Evolutionary conservation across 1,284 basidiomycete species (phyloP).

Genomic region (Taiwanofungus camphoratus): DNA sequence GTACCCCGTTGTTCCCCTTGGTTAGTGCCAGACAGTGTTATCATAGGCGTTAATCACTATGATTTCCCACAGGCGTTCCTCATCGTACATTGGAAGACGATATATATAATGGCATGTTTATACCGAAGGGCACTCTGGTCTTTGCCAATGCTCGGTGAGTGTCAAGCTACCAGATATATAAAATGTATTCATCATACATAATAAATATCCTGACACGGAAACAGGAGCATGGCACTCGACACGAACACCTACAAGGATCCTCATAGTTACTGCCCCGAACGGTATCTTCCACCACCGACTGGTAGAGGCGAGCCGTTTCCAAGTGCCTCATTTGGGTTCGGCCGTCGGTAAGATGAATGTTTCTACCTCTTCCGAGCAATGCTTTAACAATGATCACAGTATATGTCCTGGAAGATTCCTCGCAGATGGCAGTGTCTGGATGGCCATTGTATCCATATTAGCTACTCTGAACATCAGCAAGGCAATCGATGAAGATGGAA

Average conservation of each 20-base stretch:
- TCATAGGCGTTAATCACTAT: not conserved
- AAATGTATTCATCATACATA: too few species aligned
- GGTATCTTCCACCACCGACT: not conserved
- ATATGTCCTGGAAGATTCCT: slow-evolving; percentile 2
- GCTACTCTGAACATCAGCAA: slow-evolving; percentile 4
- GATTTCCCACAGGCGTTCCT: slow-evolving; percentile 15
- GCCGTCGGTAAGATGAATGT: not conserved
- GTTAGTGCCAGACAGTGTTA: slow-evolving; percentile 5
- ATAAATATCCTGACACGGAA: slow-evolving; percentile 1
- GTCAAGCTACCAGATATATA: not conserved
- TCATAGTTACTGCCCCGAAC: not conserved
- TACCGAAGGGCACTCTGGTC: slow-evolving; percentile 21
- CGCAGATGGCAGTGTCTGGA: not conserved
- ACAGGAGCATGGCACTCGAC: slow-evolving; percentile 14
- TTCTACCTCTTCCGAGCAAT: not conserved
- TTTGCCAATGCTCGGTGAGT: slow-evolving; percentile 19
- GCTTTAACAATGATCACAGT: too few species aligned
- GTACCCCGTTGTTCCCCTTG: slow-evolving; percentile 17
- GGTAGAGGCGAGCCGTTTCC: not conserved
- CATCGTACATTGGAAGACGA: slow-evolving; percentile 21
- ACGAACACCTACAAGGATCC: not conserved
- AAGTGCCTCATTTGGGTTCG: not conserved
- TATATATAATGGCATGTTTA: slow-evolving; percentile 20
- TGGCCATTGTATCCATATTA: slow-evolving; percentile 1
- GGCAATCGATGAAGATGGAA: not conserved